Evolutionary conservation across 805 yeast species (phyloP), one percentile per base, ranked within the genome.

Genomic region (Helenozyma rhizophorensis): DNA sequence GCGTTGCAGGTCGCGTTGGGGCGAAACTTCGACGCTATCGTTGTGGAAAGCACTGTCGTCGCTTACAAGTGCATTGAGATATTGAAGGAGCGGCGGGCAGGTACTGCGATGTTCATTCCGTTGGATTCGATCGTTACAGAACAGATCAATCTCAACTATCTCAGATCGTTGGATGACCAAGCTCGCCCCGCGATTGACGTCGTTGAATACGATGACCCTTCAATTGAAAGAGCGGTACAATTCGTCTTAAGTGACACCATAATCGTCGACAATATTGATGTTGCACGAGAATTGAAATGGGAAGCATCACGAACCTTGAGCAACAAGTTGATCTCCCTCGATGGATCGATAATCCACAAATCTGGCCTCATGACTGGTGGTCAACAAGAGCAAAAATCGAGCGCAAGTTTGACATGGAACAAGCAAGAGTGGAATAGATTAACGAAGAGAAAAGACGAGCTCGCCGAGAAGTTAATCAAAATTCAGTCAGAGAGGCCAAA

Each of bases 331-430:
- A 95, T 89, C 2, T 76, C 96, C 1, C 49, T 86, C 10, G 87
- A 86, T 30, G 98, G 98, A 2, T 76, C 90, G 0, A 66, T 88
- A 19, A 83, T 93, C 28, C 87, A 86, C 51, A 78, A 77, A 48
- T 80, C 90, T 4, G 96, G 96, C 6, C 67, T 88, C 23, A 86
- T 93, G 95, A 83, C 97, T 7, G 97, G 97, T 54, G 97, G 97
- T 44, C 62, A 68, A 18, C 68, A 76, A 5, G 66, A 67, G n/a
- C 65, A 65, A 24, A 51, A 45, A 14, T 58, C 67, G n/a, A 65
- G 69, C 9, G 50, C 54, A 0, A 36, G 43, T 9, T 42, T 62
- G 36, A 70, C 74, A 42, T 86, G 95, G 95, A 87, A 80, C 53
- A 86, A 82, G 49, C 71, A 74, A 26, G 84, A 80, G 45, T 72